These are phyloP conservation scores for Solanum neorickii DNA, from an alignment of 257 asterid species.

Conservation along the genomic window DNA sequence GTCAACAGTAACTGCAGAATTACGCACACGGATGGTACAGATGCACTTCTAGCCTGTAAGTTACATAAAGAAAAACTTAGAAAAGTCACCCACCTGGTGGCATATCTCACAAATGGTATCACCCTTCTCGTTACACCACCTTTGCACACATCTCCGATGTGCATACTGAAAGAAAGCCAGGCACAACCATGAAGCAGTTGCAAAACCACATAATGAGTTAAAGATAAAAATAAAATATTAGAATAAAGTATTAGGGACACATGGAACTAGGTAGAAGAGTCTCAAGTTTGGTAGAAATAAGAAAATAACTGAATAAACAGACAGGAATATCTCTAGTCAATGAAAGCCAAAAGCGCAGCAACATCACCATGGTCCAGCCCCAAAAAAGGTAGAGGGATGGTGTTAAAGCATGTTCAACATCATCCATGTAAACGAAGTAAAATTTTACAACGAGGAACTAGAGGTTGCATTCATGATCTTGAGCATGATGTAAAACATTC, in stretches of 20 bases:
- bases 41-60: not conserved
- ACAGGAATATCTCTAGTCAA: not conserved
- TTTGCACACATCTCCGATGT: slow-evolving; percentile 84
- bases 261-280: not conserved
- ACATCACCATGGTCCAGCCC: not conserved
- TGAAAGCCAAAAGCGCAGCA: not conserved
- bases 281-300: not conserved
- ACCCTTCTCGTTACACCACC: slow-evolving; percentile 99
- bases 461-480: not conserved
- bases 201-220: not conserved
- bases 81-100: slow-evolving; percentile 57
- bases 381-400: not conserved
- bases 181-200: not conserved
- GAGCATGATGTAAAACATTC: not conserved
- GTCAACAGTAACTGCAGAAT: not conserved
- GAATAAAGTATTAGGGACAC: not conserved
- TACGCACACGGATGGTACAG: not conserved
- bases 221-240: not conserved
- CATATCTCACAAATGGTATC: slow-evolving; percentile 93
- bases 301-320: not conserved
- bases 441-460: not conserved
- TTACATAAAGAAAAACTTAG: not conserved
- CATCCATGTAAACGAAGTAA: not conserved
- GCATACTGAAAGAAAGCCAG: slow-evolving; percentile 60
- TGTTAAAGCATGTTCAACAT: not conserved